phyloP scores from a whole-genome alignment of 2,329 filamentous ascomycete species.

The Sporothrix protearum region DNA sequence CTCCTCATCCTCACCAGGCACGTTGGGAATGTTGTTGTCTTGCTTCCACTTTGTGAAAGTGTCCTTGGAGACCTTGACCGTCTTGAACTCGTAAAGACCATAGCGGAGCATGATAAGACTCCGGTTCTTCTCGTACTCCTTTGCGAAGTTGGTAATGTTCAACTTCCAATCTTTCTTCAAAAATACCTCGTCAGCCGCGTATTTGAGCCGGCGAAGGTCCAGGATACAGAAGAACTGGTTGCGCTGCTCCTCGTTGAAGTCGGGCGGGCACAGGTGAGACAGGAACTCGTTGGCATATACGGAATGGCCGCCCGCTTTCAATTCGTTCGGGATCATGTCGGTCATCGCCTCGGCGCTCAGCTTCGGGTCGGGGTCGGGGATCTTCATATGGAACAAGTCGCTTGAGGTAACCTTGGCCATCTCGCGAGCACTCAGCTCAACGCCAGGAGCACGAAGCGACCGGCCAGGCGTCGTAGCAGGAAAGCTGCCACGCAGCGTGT shows the following conservation, averaged over 20 bases:
- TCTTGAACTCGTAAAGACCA: slow-evolving; percentile 61
- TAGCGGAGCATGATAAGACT: slow-evolving; percentile 60
- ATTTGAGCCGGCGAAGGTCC: slow-evolving; percentile 59
- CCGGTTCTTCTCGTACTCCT: slow-evolving; percentile 62
- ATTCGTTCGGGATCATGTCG: slow-evolving; percentile 52
- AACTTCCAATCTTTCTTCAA: slow-evolving; percentile 60
- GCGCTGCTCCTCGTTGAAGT: slow-evolving; percentile 57
- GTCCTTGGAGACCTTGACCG: slow-evolving; percentile 56
- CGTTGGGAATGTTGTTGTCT: slow-evolving; percentile 52
- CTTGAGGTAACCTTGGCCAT: slow-evolving; percentile 49
- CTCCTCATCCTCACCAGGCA: slow-evolving; percentile 43
- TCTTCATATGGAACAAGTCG: slow-evolving; percentile 57
- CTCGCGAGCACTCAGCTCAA: slow-evolving; percentile 48
- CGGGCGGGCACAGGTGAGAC: slow-evolving; percentile 53
- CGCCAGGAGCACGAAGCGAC: slow-evolving; percentile 44
- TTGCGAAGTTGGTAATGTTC: slow-evolving; percentile 60
- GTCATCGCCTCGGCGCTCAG: slow-evolving; percentile 54
- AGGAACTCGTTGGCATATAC: slow-evolving; percentile 60
- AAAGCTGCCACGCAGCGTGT: slow-evolving; percentile 48
- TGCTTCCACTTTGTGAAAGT: slow-evolving; percentile 57
- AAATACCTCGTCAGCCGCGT: slow-evolving; percentile 59
- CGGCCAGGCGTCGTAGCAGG: slow-evolving; percentile 45
- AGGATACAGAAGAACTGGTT: slow-evolving; percentile 62
- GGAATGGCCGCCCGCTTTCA: slow-evolving; percentile 47
- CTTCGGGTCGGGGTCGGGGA: slow-evolving; percentile 54